These are phyloP conservation scores for Adansonia gregorii DNA, from an alignment of 441 rosid genomes.

Conservation along the genomic window DNA sequence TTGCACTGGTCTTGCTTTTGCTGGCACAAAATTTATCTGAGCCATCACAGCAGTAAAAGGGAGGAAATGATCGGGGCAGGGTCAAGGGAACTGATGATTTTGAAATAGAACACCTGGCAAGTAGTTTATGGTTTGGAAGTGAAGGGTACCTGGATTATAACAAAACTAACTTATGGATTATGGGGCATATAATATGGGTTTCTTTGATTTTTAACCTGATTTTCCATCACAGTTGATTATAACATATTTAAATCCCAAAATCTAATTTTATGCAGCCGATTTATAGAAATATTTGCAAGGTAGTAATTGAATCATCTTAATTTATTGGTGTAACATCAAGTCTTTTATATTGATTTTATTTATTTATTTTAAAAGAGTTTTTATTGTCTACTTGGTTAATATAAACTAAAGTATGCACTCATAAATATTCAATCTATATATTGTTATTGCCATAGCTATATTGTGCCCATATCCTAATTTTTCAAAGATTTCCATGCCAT, in stretches of 20 bases:
- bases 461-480: not conserved
- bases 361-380: constrained; percentile 11
- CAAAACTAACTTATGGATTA: not conserved
- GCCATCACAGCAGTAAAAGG: not conserved
- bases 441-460: not conserved
- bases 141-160: not conserved
- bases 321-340: not conserved
- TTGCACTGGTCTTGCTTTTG: constrained; percentile 4
- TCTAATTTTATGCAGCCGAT: not conserved
- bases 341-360: constrained; percentile 6
- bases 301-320: constrained; percentile 14
- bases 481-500: not conserved
- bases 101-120: not conserved
- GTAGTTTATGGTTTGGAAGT: not conserved
- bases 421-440: constrained; percentile 2
- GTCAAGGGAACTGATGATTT: not conserved
- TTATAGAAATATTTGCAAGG: constrained; percentile 12
- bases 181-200: not conserved
- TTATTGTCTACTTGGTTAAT: constrained; percentile 16
- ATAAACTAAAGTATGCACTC: not conserved
- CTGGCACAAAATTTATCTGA: not conserved
- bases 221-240: not conserved
- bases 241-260: constrained; percentile 8
- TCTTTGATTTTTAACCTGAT: constrained; percentile 14
- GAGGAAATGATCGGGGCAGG: not conserved